A percentile compares a stretch with the other conserved stretches of the same genome.
phyloP scores from a whole-genome alignment of 108 stramenopile species.

The Pseudonitzschia delicatissima region DNA sequence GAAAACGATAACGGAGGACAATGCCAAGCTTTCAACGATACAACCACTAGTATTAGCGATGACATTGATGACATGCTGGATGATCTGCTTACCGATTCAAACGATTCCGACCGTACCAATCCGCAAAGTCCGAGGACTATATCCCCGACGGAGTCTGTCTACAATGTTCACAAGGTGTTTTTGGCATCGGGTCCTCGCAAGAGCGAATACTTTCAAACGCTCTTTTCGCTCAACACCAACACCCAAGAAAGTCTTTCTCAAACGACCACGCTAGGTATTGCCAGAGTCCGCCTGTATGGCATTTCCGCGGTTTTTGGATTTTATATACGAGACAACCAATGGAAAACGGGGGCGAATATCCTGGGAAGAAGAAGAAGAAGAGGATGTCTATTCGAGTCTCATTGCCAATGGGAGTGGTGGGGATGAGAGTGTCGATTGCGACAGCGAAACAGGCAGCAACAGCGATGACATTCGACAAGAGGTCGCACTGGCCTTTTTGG shows the following conservation, averaged over 20 bases:
- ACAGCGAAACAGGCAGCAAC: not conserved
- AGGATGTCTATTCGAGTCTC: not conserved
- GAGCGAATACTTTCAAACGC: conserved; percentile 32
- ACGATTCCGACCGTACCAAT: not conserved
- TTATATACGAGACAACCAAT: conserved; percentile 14
- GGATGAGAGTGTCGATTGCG: not conserved
- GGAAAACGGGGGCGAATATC: not conserved
- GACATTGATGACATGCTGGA: conserved; percentile 22
- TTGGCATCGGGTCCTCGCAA: conserved; percentile 39
- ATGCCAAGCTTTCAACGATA: not conserved
- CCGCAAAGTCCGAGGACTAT: not conserved
- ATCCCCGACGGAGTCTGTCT: not conserved
- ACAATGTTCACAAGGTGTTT: conserved; percentile 26
- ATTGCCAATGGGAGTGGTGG: too few species aligned
- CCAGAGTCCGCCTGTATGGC: conserved; percentile 13
- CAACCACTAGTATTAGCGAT: not conserved
- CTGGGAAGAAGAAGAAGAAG: not conserved
- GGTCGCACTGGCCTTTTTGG: not conserved
- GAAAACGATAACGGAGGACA: not conserved
- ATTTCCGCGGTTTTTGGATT: conserved; percentile 41
- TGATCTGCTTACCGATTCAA: not conserved
- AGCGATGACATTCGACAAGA: not conserved
- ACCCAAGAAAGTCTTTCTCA: conserved; percentile 1
- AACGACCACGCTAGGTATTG: conserved; percentile 17
- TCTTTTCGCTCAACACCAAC: conserved; percentile 21